These are phyloP conservation scores for Lactarius sp. DNA, from an alignment of 768 basidiomycete species.

Conservation along the genomic window DNA sequence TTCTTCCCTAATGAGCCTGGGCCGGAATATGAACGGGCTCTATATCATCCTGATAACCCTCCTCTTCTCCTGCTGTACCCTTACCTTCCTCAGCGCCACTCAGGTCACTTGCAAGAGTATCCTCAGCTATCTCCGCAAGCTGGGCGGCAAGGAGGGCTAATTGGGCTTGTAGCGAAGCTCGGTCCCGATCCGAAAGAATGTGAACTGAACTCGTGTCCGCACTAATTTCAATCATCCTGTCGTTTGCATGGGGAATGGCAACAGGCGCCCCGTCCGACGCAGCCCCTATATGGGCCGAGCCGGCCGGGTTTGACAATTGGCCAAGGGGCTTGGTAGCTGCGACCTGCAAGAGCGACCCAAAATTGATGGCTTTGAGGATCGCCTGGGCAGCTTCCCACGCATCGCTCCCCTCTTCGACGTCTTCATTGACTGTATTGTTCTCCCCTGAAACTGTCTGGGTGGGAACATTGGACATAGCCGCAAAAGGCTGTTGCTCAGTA, in stretches of 20 bases:
- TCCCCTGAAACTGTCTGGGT: not conserved
- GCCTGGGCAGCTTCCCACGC: slow-evolving; percentile 76
- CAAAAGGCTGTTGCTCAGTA: not conserved
- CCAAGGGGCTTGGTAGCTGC: slow-evolving; percentile 21
- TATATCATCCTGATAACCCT: slow-evolving; percentile 26
- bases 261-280: not conserved
- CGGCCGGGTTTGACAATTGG: not conserved
- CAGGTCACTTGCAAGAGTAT: slow-evolving; percentile 20
- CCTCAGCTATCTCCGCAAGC: slow-evolving; percentile 58
- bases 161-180: slow-evolving; percentile 69
- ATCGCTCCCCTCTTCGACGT: slow-evolving; percentile 45
- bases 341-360: slow-evolving; percentile 49
- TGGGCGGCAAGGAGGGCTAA: slow-evolving; percentile 70
- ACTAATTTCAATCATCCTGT: slow-evolving; percentile 12
- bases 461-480: not conserved
- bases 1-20: not conserved
- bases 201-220: slow-evolving; percentile 20
- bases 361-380: slow-evolving; percentile 74
- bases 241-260: not conserved
- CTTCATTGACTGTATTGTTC: slow-evolving; percentile 28
- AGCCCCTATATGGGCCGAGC: not conserved
- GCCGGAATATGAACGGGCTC: slow-evolving; percentile 24
- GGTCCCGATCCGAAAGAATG: slow-evolving; percentile 40
- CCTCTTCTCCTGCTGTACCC: slow-evolving; percentile 1
- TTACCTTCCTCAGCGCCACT: slow-evolving; percentile 16